Conservation (phyloP, 1,284 basidiomycete species). For the Limonomyces culmigenus region DNA sequence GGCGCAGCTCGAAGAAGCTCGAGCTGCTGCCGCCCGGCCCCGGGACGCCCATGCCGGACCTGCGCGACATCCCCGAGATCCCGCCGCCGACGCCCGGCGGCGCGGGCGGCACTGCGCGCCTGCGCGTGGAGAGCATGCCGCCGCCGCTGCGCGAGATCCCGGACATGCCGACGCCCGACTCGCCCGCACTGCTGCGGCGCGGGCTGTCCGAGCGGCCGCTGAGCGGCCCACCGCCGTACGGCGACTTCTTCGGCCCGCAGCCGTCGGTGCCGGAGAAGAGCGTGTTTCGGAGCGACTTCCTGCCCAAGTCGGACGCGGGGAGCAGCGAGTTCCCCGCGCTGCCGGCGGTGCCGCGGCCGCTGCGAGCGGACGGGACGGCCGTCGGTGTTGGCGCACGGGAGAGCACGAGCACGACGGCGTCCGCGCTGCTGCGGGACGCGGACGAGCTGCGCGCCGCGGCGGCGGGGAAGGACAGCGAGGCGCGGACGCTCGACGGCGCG, state of each 20-base stretch:
- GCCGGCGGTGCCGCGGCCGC: too few relatives aligned
- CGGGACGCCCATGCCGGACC: not conserved
- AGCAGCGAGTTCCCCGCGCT: too few relatives aligned
- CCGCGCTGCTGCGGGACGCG: not conserved
- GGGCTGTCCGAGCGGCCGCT: not conserved
- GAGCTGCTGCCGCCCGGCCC: not conserved
- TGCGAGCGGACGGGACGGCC: not conserved
- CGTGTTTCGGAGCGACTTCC: not conserved
- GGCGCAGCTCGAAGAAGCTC: not conserved
- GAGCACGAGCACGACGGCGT: not conserved
- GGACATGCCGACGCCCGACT: not conserved
- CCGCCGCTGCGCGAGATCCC: not conserved
- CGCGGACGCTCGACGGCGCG: not conserved
- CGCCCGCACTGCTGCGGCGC: not conserved
- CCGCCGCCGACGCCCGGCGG: too few relatives aligned
- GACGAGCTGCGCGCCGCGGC: not conserved
- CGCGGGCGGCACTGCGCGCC: too few relatives aligned
- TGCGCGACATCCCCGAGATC: not conserved
- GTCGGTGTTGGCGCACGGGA: not conserved
- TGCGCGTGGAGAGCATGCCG: not conserved
- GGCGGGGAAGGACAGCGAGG: not conserved
- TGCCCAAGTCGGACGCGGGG: not conserved
- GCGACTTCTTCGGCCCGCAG: not conserved
- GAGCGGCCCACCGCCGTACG: not conserved
- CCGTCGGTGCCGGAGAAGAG: not conserved